Base-by-base conservation (phyloP, 305 asterid species). In the Nicotiana rustica region DNA sequence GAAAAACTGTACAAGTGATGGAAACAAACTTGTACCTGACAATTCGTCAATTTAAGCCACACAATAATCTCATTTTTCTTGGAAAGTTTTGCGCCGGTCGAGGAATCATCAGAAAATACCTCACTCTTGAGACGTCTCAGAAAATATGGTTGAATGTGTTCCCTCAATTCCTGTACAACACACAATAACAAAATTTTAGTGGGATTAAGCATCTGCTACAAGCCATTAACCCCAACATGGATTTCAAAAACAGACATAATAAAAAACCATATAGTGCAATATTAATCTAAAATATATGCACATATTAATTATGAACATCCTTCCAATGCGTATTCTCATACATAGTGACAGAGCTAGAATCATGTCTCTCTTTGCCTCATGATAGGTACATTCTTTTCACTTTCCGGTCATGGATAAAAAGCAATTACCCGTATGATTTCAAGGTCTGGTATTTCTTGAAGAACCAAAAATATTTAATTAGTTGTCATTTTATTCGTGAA, bases 101-200 rank as follows among this genome's bases (percentile, higher is more conserved):
- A 84, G 73, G 88, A 77, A 79, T 89, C 90, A 87, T 91, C 94
- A 15, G 80, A 61, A 85, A 94, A 94, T 77, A 96, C 98, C 80
- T 96, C 99, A 91, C 91, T 92, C 87, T 96, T 96, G 92, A 96
- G 78, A 77, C 99, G 97, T 85, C 99, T 91, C 86, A 96, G 83
- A 88, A 96, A 96, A 83, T 93, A 94, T 81, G 99, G 99, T 78
- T 96, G 93, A 83, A 96, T 96, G 87, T 92, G 86, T 66, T 96
- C 97, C 83, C 99, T 90, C 86, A 96, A 89, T 12, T 92, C 93
- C 99, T 96, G 80, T 81, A 60, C 31, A 86, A 57, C 4, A 65
- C 44, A 87, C 5, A 81, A 82, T 49, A 85, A 31, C 73, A 83
- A 44, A 6, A 9, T 57, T 57, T 76, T 56, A 55, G 49, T 4